Evolutionary conservation across 306 rosid species (phyloP), one percentile per base, ranked within the genome.

Genomic region (Neltuma alba): DNA sequence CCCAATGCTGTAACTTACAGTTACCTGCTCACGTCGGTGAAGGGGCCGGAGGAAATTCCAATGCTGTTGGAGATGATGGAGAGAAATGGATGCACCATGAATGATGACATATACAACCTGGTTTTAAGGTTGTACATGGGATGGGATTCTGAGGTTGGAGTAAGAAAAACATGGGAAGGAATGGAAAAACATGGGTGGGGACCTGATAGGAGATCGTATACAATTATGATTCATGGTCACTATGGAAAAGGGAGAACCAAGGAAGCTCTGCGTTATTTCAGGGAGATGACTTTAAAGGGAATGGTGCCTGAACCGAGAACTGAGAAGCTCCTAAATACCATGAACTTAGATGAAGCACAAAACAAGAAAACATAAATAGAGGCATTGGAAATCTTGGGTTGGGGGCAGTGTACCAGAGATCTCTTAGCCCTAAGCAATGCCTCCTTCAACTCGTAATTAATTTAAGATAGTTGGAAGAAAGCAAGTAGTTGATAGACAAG

Each of bases 251-350:
- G 94, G 74, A 87, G 92, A 76, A 75, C 3, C 15, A 73, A 83
- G 23, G 94, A 89, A 27, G 92, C 88, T 28, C 50, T 80, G 83
- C 89, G 88, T 2, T 92, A 88, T 83, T 88, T 79, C 34, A 70
- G 47, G 70, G 92, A 89, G 81, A 90, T 94, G 96, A 83, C 64
- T 55, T 79, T 87, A 3, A 92, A 92, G 86, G 98, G 98, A 62
- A 80, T 92, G 83, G 48, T 66, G 73, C 85, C 87, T 1, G 94
- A 92, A 82, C 89, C 92, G 0, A 89, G 73, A 71, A 90, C 96
- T 0, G 89, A 89, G 68, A 87, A 81, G 79, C 62, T 94, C 71
- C 54, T 83, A 41, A 57, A 75, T 61, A 76, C 86, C 70, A 28
- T 78, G 81, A 87, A 86, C 36, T 23, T 82, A 80, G 79, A 9